phyloP scores from a whole-genome alignment of 257 asterid species.

The Solanum chmielewskii region DNA sequence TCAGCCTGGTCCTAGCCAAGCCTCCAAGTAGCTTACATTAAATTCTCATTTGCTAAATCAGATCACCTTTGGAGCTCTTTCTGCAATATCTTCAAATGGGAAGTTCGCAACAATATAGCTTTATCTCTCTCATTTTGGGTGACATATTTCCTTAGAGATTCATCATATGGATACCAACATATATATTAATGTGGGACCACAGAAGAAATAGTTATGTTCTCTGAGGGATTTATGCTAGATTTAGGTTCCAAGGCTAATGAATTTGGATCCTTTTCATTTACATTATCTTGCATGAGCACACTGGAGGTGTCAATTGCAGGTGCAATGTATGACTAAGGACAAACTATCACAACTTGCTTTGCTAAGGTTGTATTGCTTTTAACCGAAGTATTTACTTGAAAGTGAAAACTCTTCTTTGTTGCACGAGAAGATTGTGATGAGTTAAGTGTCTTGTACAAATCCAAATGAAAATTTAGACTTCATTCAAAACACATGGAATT shows the following conservation, averaged over 20 bases:
- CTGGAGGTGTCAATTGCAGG: slow-evolving; percentile 2
- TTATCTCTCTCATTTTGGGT: slow-evolving; percentile 45
- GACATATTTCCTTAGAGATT: slow-evolving; percentile 29
- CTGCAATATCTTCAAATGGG: slow-evolving; percentile 30
- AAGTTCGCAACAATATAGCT: slow-evolving; percentile 23
- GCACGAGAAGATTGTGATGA: slow-evolving; percentile 29
- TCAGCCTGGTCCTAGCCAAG: slow-evolving; percentile 51
- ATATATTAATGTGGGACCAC: slow-evolving; percentile 14
- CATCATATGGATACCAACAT: slow-evolving; percentile 40
- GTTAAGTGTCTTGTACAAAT: slow-evolving; percentile 38
- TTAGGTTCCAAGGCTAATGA: slow-evolving; percentile 10
- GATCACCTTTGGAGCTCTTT: slow-evolving; percentile 44
- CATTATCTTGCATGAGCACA: slow-evolving; percentile 13
- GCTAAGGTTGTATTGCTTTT: slow-evolving; percentile 11
- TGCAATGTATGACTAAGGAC: not conserved
- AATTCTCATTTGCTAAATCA: slow-evolving; percentile 61
- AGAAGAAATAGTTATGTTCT: slow-evolving; percentile 5
- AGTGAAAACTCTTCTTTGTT: slow-evolving; percentile 11
- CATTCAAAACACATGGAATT: not conserved
- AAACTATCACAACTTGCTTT: slow-evolving; percentile 12
- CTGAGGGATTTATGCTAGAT: slow-evolving; percentile 2
- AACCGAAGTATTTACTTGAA: slow-evolving; percentile 17
- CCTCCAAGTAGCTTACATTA: slow-evolving; percentile 59
- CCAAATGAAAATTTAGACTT: slow-evolving; percentile 13
- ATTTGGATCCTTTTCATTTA: slow-evolving; percentile 8